Base-by-base conservation (phyloP, 768 basidiomycete species). In the Leccinum uliginosum region DNA sequence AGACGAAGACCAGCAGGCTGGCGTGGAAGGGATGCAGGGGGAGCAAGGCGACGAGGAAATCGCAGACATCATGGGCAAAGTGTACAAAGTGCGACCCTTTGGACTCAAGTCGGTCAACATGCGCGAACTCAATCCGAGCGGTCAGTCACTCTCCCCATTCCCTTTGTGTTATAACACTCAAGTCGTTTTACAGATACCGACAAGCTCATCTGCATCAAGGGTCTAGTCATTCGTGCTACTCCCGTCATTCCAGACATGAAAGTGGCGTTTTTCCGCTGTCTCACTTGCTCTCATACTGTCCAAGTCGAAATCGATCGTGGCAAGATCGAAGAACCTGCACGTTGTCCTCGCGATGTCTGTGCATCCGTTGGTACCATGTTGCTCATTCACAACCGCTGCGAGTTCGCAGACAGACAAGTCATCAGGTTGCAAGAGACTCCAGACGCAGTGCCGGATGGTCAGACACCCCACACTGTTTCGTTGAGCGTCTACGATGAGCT, bases 191-290 rank as follows among this genome's bases (percentile, higher is more conserved):
- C 59, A 98, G 97, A 99, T 67, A 99, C 97, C 64, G 97, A 99
- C 80, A 97, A 98, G 73, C 85, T 99, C 19, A 90, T 97, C 19
- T 87, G 84, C 55, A 89, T 99, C 76, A 97, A 96, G 71, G 97
- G 97, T 56, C 84, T 99, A 7, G 93, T 98, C 65, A 98, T 99
- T 59, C 89, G 97, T 23, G 91, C 95, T 0, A 98, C 97, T 0
- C 93, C 96, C 11, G 90, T 99, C 65, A 98, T 98, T 57, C 97
- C 97, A 4, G 97, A 99, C 73, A 98, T 99, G 97, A 95, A 96
- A 74, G 85, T 85, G 62, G 97, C 96, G 21, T 98, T 99, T 78
- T 99, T 99, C 83, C 90, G 95, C 54, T 99, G 97, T 74, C 78
- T 92, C 26, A 89, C 88, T 35, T 99, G 97, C 71, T 89, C 89